Evolutionary conservation across 2,329 filamentous ascomycete genomes (phyloP).

Genomic region (Colletotrichum sp.): DNA sequence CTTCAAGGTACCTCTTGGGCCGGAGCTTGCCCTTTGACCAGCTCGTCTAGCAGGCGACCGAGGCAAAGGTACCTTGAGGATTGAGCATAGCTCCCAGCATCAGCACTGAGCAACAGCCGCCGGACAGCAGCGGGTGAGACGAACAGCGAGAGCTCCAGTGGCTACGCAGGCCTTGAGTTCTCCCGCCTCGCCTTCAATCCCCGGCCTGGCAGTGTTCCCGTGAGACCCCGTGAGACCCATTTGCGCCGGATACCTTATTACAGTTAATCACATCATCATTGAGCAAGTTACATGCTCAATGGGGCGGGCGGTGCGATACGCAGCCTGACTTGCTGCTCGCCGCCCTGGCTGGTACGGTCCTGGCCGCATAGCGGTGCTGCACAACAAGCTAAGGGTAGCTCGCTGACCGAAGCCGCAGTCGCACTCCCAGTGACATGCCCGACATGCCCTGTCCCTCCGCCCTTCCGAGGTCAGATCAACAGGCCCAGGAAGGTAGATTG

Average conservation of each 20-base stretch:
- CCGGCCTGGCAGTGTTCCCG: neutral
- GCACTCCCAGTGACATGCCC: neutral
- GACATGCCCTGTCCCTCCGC: neutral
- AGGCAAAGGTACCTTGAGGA: neutral
- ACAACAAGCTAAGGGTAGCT: neutral
- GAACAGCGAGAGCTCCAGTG: neutral
- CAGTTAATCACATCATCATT: constrained; percentile 11
- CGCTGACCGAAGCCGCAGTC: neutral
- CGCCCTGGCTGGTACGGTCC: neutral
- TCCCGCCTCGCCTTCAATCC: constrained; percentile 12
- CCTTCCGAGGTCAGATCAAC: neutral
- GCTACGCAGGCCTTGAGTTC: constrained; percentile 1
- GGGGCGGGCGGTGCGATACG: neutral
- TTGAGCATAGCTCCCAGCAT: neutral
- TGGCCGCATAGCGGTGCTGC: neutral
- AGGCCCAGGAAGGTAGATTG: neutral
- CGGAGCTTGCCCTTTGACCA: neutral
- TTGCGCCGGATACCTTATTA: neutral
- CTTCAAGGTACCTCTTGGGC: neutral
- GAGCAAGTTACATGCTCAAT: constrained; percentile 6
- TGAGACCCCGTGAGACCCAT: neutral
- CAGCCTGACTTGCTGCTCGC: neutral
- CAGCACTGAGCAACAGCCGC: neutral
- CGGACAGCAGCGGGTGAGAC: neutral
- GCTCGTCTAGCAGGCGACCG: neutral